Evolutionary conservation across 371 early-diverging fungal species (phyloP), one percentile per base, ranked within the genome.

Genomic region (Mortierella sp.): DNA sequence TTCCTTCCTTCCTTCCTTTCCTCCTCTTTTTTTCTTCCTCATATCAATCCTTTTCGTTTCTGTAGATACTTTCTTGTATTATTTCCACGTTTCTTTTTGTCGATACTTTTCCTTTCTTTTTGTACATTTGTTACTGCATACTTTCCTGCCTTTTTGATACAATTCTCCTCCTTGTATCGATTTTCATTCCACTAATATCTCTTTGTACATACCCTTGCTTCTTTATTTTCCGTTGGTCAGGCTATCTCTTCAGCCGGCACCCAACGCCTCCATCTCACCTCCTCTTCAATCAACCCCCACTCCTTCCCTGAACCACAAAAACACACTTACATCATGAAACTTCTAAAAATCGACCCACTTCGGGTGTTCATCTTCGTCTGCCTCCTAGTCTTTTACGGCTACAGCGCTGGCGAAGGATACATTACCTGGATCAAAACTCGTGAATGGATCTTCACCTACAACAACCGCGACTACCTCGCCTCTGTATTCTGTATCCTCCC

Each of bases 371-470:
- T 86, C 28, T 48, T 82, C 55, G 0, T 73, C 14, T 82, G 82
- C 52, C 47, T 82, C 11, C 24, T 80, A 48, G 31, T 80, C 42
- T 34, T 72, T 4, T 21, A 52, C 5, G 45, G 55, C 11, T 86
- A 76, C 45, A 31, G 44, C 3, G 16, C 77, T 1, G 52, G 55
- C 2, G 86, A 86, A 31, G 78, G 76, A 14, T 80, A 76, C 47
- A 38, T 79, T 44, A 86, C 86, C 79, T 86, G 86, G 86, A 50
- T 78, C 74, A 24, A 47, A 24, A 57, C 54, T 2, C n/a, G 77
- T 28, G 82, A 79, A 70, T 79, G 80, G 78, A 75, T 82, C 76
- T 82, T 86, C 24, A 42, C 38, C 45, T 55, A 77, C 45, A 73
- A 75, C 55, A 72, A 57, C 45, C 79, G 79, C 38, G 79, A 79